Evolutionary conservation across 225 moss, liverwort and hornwort species (phyloP), one percentile per base, ranked within the genome.

Genomic region (Anthoceros angustus): DNA sequence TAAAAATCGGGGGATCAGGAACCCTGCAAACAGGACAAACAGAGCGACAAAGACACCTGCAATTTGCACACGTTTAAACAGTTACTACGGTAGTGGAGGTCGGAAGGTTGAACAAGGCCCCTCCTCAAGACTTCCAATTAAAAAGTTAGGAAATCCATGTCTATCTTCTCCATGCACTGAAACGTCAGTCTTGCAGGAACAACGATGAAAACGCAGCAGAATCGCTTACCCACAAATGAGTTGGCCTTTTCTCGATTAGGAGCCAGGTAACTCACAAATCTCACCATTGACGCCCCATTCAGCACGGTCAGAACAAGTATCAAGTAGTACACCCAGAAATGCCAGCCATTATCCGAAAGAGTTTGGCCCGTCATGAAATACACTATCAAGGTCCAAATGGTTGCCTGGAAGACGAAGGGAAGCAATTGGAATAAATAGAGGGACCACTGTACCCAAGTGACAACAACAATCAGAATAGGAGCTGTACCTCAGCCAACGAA

Each of bases 11-110:
- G 95, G 95, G 4, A 98, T 39, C 77, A 98, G 70, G 73, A 91
- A 98, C 62, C 95, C 95, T 8, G 91, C 88, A 71, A 98, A 98
- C n/a, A 91, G 78, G 62, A 98, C 73, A 62, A 83, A 92, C 20
- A 98, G 6, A 42, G 86, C 88, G 12, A 87, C 49, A 72, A 89
- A 0, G 60, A 92, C 43, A 79, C 95, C 95, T 91, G 88, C 72
- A 80, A 75, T 14, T 12, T 20, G 15, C 10, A 50, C 49, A 45
- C 14, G 49, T 50, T 14, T 50, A 16, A 50, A 20, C 15, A 50
- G n/a, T n/a, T n/a, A n/a, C n/a, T n/a, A n/a, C n/a, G n/a, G n/a
- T n/a, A n/a, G n/a, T n/a, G n/a, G n/a, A n/a, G n/a, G n/a, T n/a
- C n/a, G n/a, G n/a, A n/a, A n/a, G n/a, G n/a, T n/a, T n/a, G n/a